phyloP scores from a whole-genome alignment of 345 rosid species.

The Ceriops zippeliana region DNA sequence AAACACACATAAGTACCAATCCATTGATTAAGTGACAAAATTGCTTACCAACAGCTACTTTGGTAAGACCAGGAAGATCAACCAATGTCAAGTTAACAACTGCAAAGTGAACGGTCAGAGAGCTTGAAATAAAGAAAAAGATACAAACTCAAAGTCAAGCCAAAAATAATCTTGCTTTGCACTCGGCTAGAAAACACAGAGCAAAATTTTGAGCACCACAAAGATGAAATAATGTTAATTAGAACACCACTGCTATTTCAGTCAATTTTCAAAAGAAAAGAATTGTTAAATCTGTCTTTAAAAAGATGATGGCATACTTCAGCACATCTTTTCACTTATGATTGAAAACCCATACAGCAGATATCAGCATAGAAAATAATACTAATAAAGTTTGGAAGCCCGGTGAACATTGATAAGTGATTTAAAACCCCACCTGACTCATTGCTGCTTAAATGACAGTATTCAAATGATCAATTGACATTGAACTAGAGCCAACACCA shows the following conservation, averaged over 20 bases:
- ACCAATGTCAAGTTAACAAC: slow-evolving; percentile 94
- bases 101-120: slow-evolving; percentile 24
- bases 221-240: too few species aligned
- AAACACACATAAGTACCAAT: neutral
- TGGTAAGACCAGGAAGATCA: slow-evolving; percentile 97
- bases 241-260: neutral
- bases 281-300: neutral
- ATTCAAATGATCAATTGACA: neutral
- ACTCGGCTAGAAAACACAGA: neutral
- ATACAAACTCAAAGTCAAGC: neutral
- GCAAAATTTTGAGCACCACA: too few species aligned
- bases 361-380: too few species aligned
- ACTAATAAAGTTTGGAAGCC: neutral
- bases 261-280: neutral
- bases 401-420: neutral
- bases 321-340: neutral
- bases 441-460: neutral
- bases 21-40: slow-evolving; percentile 5
- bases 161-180: neutral
- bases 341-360: neutral
- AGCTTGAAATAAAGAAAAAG: neutral
- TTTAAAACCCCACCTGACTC: neutral
- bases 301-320: too few species aligned
- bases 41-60: slow-evolving; percentile 89
- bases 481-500: neutral